phyloP scores from a whole-genome alignment of 2,329 filamentous ascomycete species.

The Colletotrichum plurivorum region DNA sequence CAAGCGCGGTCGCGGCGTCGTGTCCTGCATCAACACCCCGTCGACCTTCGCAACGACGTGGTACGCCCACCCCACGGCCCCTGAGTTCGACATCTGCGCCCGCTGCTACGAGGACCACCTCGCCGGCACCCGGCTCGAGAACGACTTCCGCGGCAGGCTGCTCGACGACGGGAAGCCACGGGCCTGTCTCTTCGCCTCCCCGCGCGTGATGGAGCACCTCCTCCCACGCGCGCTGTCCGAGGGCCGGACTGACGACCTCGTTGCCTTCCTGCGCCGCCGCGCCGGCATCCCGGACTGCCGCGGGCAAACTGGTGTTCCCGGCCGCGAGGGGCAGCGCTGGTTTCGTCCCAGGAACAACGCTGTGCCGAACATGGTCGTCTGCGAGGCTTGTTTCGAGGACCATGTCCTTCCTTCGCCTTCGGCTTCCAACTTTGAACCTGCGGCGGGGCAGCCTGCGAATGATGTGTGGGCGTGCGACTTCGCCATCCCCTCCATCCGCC shows the following conservation, averaged over 20 bases:
- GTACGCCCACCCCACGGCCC: conserved; percentile 52
- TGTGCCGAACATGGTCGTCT: conserved; percentile 52
- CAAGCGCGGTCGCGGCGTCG: conserved; percentile 34
- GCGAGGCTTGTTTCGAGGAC: conserved; percentile 56
- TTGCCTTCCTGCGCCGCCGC: conserved; percentile 49
- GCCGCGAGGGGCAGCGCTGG: conserved; percentile 49
- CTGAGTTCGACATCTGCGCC: conserved; percentile 53
- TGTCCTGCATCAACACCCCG: conserved; percentile 48
- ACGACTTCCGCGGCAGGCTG: conserved; percentile 45
- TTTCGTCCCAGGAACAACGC: conserved; percentile 47
- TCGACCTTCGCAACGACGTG: conserved; percentile 51
- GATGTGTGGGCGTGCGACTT: conserved; percentile 55
- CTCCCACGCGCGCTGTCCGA: conserved; percentile 47
- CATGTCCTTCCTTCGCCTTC: conserved; percentile 47
- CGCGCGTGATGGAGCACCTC: conserved; percentile 50
- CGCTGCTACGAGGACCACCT: conserved; percentile 56
- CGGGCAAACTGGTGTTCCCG: conserved; percentile 42
- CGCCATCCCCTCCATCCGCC: conserved; percentile 47
- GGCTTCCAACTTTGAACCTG: conserved; percentile 47
- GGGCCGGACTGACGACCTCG: conserved; percentile 45
- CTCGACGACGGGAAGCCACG: conserved; percentile 47
- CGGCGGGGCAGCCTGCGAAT: conserved; percentile 42
- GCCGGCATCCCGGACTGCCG: conserved; percentile 48
- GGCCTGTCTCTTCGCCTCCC: conserved; percentile 52
- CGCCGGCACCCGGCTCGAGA: conserved; percentile 46